Base-by-base conservation (phyloP, 2,329 filamentous ascomycete genomes). In the Cryphonectria carpinicola region DNA sequence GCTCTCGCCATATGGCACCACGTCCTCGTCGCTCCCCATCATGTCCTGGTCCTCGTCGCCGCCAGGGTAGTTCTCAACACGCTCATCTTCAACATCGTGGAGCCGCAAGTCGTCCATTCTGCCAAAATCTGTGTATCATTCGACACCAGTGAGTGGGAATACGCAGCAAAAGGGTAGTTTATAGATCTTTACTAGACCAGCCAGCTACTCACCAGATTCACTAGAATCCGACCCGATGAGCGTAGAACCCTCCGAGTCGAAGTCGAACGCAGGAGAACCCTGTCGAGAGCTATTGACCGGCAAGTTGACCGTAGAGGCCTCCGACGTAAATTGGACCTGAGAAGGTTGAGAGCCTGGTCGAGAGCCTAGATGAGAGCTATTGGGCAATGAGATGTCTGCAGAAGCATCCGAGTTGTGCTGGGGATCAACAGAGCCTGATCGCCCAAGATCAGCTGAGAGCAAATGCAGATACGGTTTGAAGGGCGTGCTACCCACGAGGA, bases 1-100 rank as follows among this genome's bases (percentile, higher is more conserved):
- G 52, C 66, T 68, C 28, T 56, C 58, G 41, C 73, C 32, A 69
- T 69, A 25, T 11, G 32, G 46, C 46, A n/a, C 71, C 13, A 60
- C 68, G 35, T 35, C 46, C 46, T 49, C 68, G 14, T 71, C 68
- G 56, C 68, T 69, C 19, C 66, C 67, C 22, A 52, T 52, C 63
- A 65, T 52, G 13, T 74, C 73, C 46, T 63, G 65, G 5, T 74
- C 63, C 7, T 76, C 74, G 13, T 76, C 74, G 46, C 72, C 64
- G 13, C 74, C 70, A 5, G 74, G 72, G 22, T 72, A 73, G 5
- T 72, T 76, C 19, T 76, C 77, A 13, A 60, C 72, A 39, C 75
- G 66, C 13, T 75, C 74, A 3, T 75, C 75, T 7, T 72, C 68
- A 72, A 73, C 72, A 25, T 37, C 73, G 3, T 76, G 74, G 60